A percentile compares a stretch with the other conserved stretches of the same genome.
Conservation (phyloP, 768 basidiomycete genomes). For the Lactarius vividus region DNA sequence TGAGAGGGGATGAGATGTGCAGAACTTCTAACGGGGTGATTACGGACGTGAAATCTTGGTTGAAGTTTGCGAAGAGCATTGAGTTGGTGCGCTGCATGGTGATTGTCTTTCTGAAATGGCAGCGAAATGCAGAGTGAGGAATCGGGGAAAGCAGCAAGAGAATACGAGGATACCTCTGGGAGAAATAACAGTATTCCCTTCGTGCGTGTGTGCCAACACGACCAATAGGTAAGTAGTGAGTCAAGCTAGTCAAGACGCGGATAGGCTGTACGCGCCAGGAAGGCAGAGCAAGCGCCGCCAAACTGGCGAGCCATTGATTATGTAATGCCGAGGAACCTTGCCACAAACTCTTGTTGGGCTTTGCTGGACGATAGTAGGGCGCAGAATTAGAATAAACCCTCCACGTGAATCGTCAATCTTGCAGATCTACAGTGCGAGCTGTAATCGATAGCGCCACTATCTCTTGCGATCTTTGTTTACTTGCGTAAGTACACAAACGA, state of each 20-base stretch:
- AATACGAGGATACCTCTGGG: neutral
- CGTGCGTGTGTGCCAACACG: neutral
- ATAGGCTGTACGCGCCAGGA: neutral
- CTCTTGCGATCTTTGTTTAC: neutral
- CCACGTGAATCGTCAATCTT: neutral
- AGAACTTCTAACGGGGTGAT: neutral
- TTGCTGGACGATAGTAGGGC: neutral
- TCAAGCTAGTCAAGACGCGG: slow-evolving; percentile 9
- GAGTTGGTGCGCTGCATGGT: slow-evolving; percentile 36
- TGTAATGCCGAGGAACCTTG: slow-evolving; percentile 3
- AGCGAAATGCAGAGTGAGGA: neutral
- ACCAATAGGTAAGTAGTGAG: neutral
- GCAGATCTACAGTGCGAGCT: no score
- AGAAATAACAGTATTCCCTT: neutral
- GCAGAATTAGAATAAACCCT: neutral
- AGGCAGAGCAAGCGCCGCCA: neutral
- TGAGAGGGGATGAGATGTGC: slow-evolving; percentile 30
- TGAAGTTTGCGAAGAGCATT: slow-evolving; percentile 91
- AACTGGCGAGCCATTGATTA: neutral
- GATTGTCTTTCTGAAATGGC: neutral
- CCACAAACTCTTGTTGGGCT: neutral
- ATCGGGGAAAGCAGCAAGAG: neutral
- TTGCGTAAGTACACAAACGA: neutral
- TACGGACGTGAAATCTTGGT: slow-evolving; percentile 92
- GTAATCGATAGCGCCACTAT: no score